These are phyloP conservation scores for Alloteropsis semialata DNA, from an alignment of 176 grass and related monocot species.

Conservation along the genomic window DNA sequence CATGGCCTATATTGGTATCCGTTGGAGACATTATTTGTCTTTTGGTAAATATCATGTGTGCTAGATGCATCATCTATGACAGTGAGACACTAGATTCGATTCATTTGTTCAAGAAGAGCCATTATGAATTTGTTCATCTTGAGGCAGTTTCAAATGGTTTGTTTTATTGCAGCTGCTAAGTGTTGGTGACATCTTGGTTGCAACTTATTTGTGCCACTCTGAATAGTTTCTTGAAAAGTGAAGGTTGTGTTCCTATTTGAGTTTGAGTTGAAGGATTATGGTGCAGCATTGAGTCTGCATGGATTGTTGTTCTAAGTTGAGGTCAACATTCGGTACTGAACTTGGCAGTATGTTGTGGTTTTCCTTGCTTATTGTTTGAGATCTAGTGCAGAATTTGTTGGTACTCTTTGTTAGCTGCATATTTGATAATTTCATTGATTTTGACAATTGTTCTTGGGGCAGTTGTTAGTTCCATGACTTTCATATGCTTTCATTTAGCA, in stretches of 20 bases:
- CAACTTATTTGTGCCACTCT: background rate
- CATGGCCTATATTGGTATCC: background rate
- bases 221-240: too few species aligned
- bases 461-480: too few species aligned
- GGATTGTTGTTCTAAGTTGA: background rate
- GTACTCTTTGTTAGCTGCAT: too few species aligned
- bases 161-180: background rate
- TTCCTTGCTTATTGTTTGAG: too few species aligned
- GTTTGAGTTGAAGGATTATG: too few species aligned
- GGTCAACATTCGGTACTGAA: background rate
- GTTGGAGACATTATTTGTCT: background rate
- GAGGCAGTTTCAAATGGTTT: background rate
- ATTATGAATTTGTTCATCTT: too few species aligned
- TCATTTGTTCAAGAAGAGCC: background rate
- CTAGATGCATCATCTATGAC: background rate
- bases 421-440: too few species aligned
- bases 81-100: background rate
- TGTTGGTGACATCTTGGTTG: background rate
- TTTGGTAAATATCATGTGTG: background rate
- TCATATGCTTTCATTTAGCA: too few species aligned
- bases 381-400: too few species aligned
- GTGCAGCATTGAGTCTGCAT: background rate
- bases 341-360: too few species aligned
- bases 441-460: too few species aligned
- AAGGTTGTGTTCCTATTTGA: too few species aligned